phyloP scores from a whole-genome alignment of 768 basidiomycete species.

The Dictyophora rubrovolvata region DNA sequence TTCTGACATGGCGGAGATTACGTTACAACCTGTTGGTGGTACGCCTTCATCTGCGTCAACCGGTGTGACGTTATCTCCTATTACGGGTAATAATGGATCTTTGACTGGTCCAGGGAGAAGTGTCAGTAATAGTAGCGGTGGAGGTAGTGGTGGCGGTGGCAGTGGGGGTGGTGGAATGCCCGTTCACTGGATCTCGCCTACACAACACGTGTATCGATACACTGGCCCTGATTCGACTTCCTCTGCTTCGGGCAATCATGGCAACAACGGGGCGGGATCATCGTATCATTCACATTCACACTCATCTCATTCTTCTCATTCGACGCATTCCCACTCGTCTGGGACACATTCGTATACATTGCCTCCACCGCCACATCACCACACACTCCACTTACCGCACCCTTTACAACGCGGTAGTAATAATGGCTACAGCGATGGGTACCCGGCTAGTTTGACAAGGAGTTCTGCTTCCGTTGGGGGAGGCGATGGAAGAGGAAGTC shows the following conservation, averaged over 20 bases:
- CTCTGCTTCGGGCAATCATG: not conserved
- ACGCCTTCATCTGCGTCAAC: not conserved
- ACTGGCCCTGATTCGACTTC: not conserved
- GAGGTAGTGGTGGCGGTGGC: not conserved
- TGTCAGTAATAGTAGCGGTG: not conserved
- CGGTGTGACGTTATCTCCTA: not conserved
- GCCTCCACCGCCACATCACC: not conserved
- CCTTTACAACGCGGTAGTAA: not conserved
- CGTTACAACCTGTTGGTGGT: not conserved
- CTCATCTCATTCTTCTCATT: not conserved
- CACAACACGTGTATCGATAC: not conserved
- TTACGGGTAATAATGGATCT: not conserved
- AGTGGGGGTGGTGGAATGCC: not conserved
- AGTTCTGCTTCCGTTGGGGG: not conserved
- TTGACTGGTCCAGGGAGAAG: not conserved
- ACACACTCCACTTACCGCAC: not conserved
- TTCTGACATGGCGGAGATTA: slow-evolving; percentile 2
- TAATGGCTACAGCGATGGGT: not conserved
- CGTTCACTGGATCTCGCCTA: not conserved
- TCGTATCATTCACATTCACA: not conserved
- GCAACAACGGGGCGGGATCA: not conserved
- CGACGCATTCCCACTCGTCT: not conserved
- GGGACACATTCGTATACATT: not conserved
- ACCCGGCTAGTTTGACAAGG: slow-evolving; percentile 2
- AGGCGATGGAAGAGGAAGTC: slow-evolving; percentile 1